Evolutionary conservation across 1,139 yeast genomes (phyloP).

Genomic region (Candida mesenterica): DNA sequence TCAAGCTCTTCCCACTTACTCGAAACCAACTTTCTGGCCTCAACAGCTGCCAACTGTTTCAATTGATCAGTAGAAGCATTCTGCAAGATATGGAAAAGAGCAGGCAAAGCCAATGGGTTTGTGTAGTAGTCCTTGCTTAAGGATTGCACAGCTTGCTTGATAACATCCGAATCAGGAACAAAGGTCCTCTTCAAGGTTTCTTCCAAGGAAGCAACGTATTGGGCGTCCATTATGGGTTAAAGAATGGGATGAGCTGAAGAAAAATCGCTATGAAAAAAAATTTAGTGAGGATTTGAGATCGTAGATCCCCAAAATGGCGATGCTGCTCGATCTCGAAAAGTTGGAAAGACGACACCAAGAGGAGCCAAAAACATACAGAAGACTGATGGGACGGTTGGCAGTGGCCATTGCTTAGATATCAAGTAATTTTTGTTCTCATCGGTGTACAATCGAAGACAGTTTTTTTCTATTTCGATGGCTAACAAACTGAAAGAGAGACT

Average conservation of each 20-base stretch:
- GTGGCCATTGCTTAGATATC: no score
- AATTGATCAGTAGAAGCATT: constrained; percentile 59
- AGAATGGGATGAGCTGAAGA: constrained; percentile 4
- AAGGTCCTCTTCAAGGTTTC: constrained; percentile 74
- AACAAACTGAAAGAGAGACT: no score
- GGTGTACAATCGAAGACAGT: no score
- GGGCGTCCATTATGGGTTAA: constrained; percentile 54
- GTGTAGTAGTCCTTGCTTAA: constrained; percentile 75
- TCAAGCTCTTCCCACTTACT: constrained; percentile 70
- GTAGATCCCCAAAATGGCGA: no score
- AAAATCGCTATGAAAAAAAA: neutral
- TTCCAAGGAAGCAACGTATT: constrained; percentile 68
- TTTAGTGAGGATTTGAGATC: no score
- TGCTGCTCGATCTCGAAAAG: no score
- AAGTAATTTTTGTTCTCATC: no score
- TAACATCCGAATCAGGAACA: constrained; percentile 71
- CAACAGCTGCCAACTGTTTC: constrained; percentile 90
- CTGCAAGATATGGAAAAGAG: constrained; percentile 79
- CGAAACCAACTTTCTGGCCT: constrained; percentile 79
- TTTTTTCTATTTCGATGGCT: no score
- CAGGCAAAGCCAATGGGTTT: constrained; percentile 71
- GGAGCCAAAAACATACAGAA: no score
- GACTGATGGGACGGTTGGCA: no score
- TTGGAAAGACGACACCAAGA: no score
- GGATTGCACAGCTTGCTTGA: constrained; percentile 78